phyloP scores from a whole-genome alignment of 2,329 filamentous ascomycete genomes.

The Alternaria postmessia region DNA sequence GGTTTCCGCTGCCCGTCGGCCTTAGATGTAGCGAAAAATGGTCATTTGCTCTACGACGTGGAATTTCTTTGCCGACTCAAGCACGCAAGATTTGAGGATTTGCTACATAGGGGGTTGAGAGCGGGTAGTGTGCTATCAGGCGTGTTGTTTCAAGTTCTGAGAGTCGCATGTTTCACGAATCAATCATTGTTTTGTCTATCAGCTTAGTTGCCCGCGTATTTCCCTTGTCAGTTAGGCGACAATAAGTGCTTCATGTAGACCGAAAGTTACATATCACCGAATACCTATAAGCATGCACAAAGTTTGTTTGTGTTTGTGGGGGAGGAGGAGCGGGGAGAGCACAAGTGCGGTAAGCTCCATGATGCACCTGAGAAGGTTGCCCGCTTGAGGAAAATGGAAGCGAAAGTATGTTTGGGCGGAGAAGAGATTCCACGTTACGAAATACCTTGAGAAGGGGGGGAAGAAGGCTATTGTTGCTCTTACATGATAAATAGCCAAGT shows the following conservation, averaged over 20 bases:
- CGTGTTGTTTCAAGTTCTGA: background rate
- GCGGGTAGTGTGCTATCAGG: background rate
- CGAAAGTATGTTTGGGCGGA: background rate
- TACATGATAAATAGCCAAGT: background rate
- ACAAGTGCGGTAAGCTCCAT: background rate
- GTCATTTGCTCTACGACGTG: background rate
- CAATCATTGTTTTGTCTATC: background rate
- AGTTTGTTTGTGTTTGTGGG: background rate
- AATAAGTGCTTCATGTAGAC: background rate
- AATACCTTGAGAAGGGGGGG: background rate
- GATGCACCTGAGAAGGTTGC: background rate
- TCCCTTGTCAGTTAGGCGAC: background rate
- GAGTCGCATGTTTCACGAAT: background rate
- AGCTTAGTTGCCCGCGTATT: background rate
- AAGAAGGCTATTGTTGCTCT: background rate
- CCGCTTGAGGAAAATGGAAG: background rate
- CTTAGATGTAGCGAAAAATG: background rate
- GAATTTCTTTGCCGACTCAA: too few species aligned
- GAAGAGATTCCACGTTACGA: background rate
- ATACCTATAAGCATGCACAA: background rate
- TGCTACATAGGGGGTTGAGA: too few species aligned
- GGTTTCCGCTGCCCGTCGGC: background rate
- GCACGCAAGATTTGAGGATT: too few species aligned
- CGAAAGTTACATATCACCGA: background rate
- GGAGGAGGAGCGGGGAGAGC: background rate